Base-by-base conservation (phyloP, 2,329 filamentous ascomycete species). In the Ophiostoma populinum region DNA sequence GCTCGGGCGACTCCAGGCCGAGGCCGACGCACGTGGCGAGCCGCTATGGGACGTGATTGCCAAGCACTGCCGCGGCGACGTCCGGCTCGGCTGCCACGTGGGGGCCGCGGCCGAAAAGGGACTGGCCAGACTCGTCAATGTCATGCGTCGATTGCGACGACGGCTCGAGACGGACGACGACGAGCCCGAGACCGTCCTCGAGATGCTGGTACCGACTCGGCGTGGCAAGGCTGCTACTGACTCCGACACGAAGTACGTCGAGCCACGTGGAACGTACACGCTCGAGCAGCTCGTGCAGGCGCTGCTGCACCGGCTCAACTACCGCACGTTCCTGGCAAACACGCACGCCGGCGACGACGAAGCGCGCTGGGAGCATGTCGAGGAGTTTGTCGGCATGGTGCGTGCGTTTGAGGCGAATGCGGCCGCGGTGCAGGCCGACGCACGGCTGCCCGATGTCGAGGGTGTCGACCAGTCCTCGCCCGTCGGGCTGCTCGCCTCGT, bases 311-410 rank as follows among this genome's bases (percentile, higher is more conserved):
- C 77, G 77, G 44, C 65, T 92, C 6, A 62, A 69, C 9, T 82
- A 87, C 42, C 65, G 82, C 47, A 67, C 71, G n/a, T 81, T 80
- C 47, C 58, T 95, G 6, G 67, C 77, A 44, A 66, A 69, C 9
- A 69, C 73, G 16, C 78, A 87, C 44, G 63, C 67, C 1, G 75
- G 90, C 13, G 76, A 87, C 40, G 67, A 78, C 43, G 82, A 90
- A 45, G 65, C 74, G 37, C 66, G 85, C 41, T 90, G 85, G 81
- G 76, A 75, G 21, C 95, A 93, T 46, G 75, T 95, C 0, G 73
- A 90, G 48, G 87, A 95, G 53, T 70, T 95, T n/a, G 59, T 92
- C 38, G 70, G 62, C 12, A 74, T 93, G 49, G 83, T 82, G 1
- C 66, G 65, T 4, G 85, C 94, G 41, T 77, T 86, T 50, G 59